Evolutionary conservation across 23 red algal species (phyloP).

Genomic region (Gracilaria domingensis): DNA sequence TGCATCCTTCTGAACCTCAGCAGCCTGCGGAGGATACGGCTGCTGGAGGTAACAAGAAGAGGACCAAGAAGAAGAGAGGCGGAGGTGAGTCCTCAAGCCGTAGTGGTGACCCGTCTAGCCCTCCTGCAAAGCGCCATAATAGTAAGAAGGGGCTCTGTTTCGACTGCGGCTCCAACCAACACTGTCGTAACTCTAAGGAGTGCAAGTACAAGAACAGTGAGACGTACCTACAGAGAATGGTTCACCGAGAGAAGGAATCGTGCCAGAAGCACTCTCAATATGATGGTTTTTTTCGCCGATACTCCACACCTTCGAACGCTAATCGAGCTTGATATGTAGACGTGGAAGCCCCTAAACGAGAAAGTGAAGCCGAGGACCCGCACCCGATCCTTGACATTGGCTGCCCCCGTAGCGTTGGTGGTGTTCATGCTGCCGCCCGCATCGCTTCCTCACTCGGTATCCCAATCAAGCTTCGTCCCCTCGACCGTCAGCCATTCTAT

Average conservation of each 20-base stretch:
- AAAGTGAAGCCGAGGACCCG: background rate
- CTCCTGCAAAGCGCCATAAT: background rate
- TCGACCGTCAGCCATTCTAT: constrained; percentile 26
- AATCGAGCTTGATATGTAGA: background rate
- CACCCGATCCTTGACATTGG: background rate
- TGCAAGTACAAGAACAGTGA: background rate
- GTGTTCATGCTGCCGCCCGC: background rate
- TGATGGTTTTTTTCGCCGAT: background rate
- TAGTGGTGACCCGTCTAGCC: background rate
- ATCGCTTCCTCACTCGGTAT: background rate
- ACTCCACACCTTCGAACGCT: constrained; percentile 7
- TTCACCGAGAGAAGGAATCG: background rate
- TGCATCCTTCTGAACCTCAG: background rate
- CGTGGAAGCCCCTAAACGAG: background rate
- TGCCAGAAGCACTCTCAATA: background rate
- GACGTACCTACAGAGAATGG: background rate
- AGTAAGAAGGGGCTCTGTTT: background rate
- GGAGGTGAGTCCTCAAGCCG: background rate
- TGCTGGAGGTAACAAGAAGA: background rate
- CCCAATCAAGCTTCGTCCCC: constrained; percentile 9
- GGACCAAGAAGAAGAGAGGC: background rate
- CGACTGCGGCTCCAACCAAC: background rate
- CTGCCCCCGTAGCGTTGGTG: background rate
- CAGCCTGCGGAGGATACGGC: background rate
- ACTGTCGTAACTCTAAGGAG: background rate